phyloP scores from a whole-genome alignment of 148 eudicot genomes.

The Rhododendron simsii region DNA sequence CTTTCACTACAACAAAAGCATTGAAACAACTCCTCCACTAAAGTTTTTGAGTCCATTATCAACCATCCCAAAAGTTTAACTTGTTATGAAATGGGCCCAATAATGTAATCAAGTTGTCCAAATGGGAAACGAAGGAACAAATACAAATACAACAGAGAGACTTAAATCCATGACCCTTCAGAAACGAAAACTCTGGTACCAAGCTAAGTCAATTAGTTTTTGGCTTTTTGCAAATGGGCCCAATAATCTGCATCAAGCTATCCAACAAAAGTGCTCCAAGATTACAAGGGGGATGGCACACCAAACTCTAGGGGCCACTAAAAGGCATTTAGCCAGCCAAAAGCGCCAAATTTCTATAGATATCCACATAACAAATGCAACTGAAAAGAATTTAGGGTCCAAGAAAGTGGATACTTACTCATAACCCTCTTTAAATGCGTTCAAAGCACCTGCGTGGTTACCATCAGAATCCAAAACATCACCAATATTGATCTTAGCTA shows the following conservation, averaged over 20 bases:
- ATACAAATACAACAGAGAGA: background rate
- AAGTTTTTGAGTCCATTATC: background rate
- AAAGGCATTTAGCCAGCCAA: background rate
- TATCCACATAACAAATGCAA: background rate
- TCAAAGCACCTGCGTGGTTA: conserved; percentile 60
- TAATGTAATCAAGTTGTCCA: background rate
- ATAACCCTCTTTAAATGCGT: conserved; percentile 67
- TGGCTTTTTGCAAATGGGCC: background rate
- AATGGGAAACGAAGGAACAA: background rate
- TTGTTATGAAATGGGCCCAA: background rate
- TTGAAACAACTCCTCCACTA: background rate
- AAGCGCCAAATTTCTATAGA: background rate
- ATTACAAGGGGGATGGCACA: background rate
- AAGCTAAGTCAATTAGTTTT: background rate
- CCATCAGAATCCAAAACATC: conserved; percentile 66
- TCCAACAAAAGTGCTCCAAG: background rate
- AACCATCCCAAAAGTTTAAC: background rate
- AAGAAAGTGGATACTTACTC: conserved; percentile 30
- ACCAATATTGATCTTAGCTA: conserved; percentile 81
- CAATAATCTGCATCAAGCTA: background rate
- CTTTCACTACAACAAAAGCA: background rate
- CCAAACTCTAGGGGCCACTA: background rate
- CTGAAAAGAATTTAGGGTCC: background rate
- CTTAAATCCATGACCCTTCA: background rate
- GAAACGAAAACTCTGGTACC: background rate